Conservation (phyloP, 1,284 basidiomycete species). For the Ustilago nuda region DNA sequence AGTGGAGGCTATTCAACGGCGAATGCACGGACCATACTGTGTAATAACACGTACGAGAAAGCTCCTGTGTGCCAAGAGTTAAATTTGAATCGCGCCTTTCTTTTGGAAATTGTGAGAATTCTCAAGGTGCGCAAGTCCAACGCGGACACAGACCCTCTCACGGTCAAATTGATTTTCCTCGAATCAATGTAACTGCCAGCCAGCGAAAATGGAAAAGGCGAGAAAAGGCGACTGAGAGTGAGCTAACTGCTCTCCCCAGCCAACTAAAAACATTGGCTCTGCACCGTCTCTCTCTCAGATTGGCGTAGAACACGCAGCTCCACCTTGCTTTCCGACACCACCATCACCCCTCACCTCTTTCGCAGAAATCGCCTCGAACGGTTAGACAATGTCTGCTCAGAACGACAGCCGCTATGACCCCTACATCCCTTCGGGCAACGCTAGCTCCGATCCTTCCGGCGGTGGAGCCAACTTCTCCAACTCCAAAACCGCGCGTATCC, state of each 20-base stretch:
- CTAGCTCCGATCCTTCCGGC: constrained; percentile 51
- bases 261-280: constrained; percentile 10
- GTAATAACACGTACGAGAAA: constrained; percentile 4
- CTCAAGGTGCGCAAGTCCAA: neutral
- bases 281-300: neutral
- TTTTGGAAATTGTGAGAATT: neutral
- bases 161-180: neutral
- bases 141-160: neutral
- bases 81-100: neutral
- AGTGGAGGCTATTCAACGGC: constrained; percentile 27
- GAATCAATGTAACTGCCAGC: neutral
- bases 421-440: constrained; percentile 64
- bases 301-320: neutral
- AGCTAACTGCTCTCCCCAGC: no score
- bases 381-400: constrained; percentile 43
- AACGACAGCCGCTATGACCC: constrained; percentile 65
- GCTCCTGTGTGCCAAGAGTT: neutral
- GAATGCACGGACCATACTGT: constrained; percentile 35
- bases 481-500: constrained; percentile 65
- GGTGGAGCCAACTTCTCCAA: constrained; percentile 56
- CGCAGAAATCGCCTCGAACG: constrained; percentile 9
- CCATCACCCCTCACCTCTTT: constrained; percentile 7
- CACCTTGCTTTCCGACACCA: neutral
- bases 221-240: no score
- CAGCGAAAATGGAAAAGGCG: neutral